A percentile compares a stretch with the other conserved stretches of the same genome.
phyloP scores from a whole-genome alignment of 164 flowering plant species.

The Aristolochia californica region DNA sequence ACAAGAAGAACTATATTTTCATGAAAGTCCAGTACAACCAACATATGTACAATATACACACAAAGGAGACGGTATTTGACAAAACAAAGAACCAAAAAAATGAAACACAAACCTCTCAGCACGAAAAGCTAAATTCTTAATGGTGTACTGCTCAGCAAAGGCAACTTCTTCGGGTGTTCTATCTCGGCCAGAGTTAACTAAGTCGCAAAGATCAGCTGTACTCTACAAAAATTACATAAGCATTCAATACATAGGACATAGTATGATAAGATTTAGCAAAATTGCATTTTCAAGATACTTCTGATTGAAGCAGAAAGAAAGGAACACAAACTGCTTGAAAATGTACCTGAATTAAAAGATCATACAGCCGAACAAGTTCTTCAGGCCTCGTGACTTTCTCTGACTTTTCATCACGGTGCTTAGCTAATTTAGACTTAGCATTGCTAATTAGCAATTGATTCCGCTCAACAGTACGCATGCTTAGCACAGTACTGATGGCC shows the following conservation, averaged over 20 bases:
- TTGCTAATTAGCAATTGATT: conserved; percentile 70
- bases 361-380: conserved; percentile 92
- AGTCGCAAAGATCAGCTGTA: conserved; percentile 79
- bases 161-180: conserved; percentile 73
- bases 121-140: conserved; percentile 62
- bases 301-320: too few species aligned
- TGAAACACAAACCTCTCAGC: conserved; percentile 65
- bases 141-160: conserved; percentile 66
- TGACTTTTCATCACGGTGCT: conserved; percentile 57
- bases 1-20: too few species aligned
- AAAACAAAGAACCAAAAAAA: neutral
- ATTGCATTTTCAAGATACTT: neutral
- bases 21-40: too few species aligned
- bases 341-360: conserved; percentile 79
- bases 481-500: conserved; percentile 84
- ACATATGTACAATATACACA: too few species aligned
- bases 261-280: neutral
- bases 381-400: conserved; percentile 87
- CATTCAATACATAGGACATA: neutral
- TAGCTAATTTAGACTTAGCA: conserved; percentile 62
- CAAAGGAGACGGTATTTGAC: too few species aligned
- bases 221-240: conserved; percentile 36
- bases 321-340: neutral
- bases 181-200: conserved; percentile 95
- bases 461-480: conserved; percentile 81